Conservation (phyloP, 108 stramenopile genomes). For the Cyclotella atomus region DNA sequence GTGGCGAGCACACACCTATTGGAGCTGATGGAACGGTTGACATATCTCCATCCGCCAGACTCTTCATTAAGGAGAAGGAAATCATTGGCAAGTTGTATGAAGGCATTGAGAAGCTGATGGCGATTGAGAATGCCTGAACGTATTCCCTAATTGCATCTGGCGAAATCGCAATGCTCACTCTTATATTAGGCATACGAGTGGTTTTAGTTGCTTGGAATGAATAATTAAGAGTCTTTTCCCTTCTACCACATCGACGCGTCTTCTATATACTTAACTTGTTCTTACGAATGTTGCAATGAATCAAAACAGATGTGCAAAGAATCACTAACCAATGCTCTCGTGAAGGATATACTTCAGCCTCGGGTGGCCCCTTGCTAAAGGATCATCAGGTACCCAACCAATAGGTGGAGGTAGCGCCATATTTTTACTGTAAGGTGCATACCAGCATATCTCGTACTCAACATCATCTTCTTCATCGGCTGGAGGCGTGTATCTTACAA, state of each 20-base stretch:
- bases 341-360: background rate
- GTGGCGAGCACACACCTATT: conserved; percentile 77
- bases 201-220: no score
- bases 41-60: conserved; percentile 65
- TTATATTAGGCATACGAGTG: no score
- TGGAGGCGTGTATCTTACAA: background rate
- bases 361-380: background rate
- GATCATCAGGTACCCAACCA: background rate
- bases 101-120: conserved; percentile 58
- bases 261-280: no score
- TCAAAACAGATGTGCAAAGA: no score
- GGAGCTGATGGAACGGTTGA: conserved; percentile 64
- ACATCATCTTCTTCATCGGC: background rate
- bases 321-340: background rate
- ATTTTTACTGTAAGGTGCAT: background rate
- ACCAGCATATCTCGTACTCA: background rate
- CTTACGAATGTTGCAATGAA: no score
- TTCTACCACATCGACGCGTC: no score
- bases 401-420: background rate
- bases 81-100: conserved; percentile 61
- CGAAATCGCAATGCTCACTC: no score
- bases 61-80: conserved; percentile 66
- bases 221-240: no score
- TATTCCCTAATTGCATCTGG: background rate
- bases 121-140: conserved; percentile 37